Conservation (phyloP, 495 filamentous ascomycete species). For the Trichoderma virens region DNA sequence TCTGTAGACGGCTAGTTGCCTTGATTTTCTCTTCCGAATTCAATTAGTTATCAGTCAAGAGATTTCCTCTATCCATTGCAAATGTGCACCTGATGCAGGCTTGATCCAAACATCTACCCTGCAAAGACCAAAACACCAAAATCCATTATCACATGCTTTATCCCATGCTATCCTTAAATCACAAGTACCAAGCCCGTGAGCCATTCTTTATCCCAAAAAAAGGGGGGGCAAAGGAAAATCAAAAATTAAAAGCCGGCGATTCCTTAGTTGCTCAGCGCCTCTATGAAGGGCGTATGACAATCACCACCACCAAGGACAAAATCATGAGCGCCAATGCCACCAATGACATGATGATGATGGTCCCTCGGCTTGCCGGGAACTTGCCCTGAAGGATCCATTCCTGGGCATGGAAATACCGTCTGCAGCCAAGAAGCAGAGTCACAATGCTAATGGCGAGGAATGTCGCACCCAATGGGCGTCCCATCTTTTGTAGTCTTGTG, state of each 20-base stretch:
- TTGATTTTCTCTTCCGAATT: not conserved
- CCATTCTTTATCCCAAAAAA: not conserved
- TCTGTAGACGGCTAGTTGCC: not conserved
- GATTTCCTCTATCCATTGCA: not conserved
- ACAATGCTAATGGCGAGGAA: slow-evolving; percentile 85
- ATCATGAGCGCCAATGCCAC: slow-evolving; percentile 65
- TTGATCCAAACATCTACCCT: not conserved
- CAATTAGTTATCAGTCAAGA: not conserved
- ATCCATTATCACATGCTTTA: too few relatives aligned
- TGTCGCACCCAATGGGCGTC: slow-evolving; percentile 88
- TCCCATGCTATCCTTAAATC: too few relatives aligned
- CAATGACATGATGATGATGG: slow-evolving; percentile 67
- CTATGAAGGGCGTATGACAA: slow-evolving; percentile 52
- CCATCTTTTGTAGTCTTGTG: slow-evolving; percentile 60
- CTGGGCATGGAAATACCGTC: slow-evolving; percentile 54
- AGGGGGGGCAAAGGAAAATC: not conserved
- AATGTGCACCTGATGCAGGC: not conserved
- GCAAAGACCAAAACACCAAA: not conserved
- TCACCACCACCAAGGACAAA: slow-evolving; percentile 59
- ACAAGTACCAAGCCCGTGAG: not conserved
- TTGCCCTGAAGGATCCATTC: slow-evolving; percentile 91
- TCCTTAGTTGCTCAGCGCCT: not conserved
- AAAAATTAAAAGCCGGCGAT: too few relatives aligned
- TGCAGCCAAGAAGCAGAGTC: slow-evolving; percentile 72
- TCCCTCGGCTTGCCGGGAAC: slow-evolving; percentile 86